phyloP scores from a whole-genome alignment of 139 green algal species.

The Chlamydomonas sp. region DNA sequence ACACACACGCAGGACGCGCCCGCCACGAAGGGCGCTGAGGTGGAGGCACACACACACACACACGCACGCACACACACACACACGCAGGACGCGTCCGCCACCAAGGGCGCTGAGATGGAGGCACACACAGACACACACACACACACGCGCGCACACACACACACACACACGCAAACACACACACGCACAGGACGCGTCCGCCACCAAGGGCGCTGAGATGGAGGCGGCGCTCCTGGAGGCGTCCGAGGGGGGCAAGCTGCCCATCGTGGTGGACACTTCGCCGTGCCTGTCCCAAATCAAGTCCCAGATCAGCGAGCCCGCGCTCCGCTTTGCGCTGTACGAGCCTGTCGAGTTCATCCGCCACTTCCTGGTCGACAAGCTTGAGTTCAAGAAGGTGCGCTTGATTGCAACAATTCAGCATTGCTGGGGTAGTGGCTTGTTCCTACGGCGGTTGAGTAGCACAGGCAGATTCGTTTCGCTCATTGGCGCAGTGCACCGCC shows the following conservation, averaged over 20 bases:
- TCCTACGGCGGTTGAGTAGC: not conserved
- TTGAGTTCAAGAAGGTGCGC: slow-evolving; percentile 88
- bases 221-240: slow-evolving; percentile 78
- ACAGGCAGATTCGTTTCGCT: too few species aligned
- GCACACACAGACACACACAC: not conserved
- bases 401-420: too few species aligned
- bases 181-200: slow-evolving; percentile 43
- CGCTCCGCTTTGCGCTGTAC: slow-evolving; percentile 80
- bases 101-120: not conserved
- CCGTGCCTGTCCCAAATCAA: slow-evolving; percentile 86
- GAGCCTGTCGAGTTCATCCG: slow-evolving; percentile 94
- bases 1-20: too few species aligned
- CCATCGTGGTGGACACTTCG: slow-evolving; percentile 88
- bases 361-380: slow-evolving; percentile 86
- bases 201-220: slow-evolving; percentile 44
- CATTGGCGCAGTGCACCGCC: too few species aligned
- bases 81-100: too few species aligned
- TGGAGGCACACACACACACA: too few species aligned
- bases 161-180: not conserved
- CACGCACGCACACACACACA: too few species aligned
- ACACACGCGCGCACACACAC: not conserved
- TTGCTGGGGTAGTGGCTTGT: too few species aligned
- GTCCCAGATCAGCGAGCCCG: slow-evolving; percentile 54
- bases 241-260: slow-evolving; percentile 79
- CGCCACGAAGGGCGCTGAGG: too few species aligned